Conservation (phyloP, 2,329 filamentous ascomycete genomes). For the Diplocarpon rosae region DNA sequence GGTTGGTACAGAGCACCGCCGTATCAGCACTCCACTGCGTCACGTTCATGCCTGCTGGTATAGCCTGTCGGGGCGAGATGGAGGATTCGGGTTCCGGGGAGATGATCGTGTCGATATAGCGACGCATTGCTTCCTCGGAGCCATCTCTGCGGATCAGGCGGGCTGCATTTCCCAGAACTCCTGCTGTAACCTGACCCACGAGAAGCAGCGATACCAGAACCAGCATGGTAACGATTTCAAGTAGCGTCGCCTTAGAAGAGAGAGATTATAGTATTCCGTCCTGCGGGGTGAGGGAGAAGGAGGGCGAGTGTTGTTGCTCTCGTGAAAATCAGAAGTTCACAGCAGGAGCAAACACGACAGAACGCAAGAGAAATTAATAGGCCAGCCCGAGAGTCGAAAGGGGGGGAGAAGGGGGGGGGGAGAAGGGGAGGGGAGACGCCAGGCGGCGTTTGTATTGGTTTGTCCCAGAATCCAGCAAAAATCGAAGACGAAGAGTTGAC, state of each 20-base stretch:
- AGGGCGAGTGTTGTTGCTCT: conserved; percentile 14
- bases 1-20: conserved; percentile 45
- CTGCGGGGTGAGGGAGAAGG: conserved; percentile 18
- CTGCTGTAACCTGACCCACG: conserved; percentile 21
- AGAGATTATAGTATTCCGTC: conserved; percentile 15
- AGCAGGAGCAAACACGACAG: no score
- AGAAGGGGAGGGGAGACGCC: no score
- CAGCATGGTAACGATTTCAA: conserved; percentile 15
- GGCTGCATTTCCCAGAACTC: conserved; percentile 15
- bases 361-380: no score
- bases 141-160: conserved; percentile 18
- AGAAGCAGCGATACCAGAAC: conserved; percentile 19
- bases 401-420: no score
- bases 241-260: neutral
- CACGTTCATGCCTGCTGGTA: conserved; percentile 31
- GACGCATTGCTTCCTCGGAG: conserved; percentile 21
- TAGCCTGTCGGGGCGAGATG: conserved; percentile 24
- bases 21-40: conserved; percentile 46
- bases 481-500: no score
- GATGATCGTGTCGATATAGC: conserved; percentile 22
- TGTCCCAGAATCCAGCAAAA: no score
- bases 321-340: conserved; percentile 1
- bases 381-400: no score
- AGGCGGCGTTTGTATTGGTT: no score
- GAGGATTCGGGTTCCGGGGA: neutral